phyloP scores from a whole-genome alignment of 352 stramenopile species.

The Peronospora farinosa region DNA sequence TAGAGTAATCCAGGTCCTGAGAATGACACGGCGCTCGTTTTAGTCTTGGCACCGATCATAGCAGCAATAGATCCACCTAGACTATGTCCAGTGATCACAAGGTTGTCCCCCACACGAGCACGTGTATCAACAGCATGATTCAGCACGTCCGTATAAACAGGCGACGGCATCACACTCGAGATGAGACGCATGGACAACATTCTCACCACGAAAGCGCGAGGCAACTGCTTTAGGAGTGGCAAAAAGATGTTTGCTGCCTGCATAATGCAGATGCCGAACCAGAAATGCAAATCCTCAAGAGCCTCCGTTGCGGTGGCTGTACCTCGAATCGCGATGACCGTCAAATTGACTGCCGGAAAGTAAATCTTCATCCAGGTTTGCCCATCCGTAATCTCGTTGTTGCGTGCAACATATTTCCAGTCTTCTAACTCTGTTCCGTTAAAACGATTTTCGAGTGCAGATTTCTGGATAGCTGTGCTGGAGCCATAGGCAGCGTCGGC shows the following conservation, averaged over 20 bases:
- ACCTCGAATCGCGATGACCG: conserved; percentile 70
- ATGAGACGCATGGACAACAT: conserved; percentile 76
- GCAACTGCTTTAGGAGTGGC: too few species aligned
- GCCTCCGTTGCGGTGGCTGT: conserved; percentile 73
- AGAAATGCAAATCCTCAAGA: conserved; percentile 81
- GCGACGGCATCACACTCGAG: conserved; percentile 48
- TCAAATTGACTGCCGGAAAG: conserved; percentile 74
- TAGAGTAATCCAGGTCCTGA: conserved; percentile 76
- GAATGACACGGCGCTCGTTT: conserved; percentile 76
- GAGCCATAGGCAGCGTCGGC: conserved; percentile 69
- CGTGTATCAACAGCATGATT: conserved; percentile 45
- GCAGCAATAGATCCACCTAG: conserved; percentile 78
- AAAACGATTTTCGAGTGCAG: conserved; percentile 61
- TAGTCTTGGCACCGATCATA: conserved; percentile 79
- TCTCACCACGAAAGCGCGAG: conserved; percentile 55
- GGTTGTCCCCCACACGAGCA: conserved; percentile 39
- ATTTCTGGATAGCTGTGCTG: conserved; percentile 55
- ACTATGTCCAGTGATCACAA: conserved; percentile 76
- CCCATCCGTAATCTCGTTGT: conserved; percentile 62
- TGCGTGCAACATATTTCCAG: conserved; percentile 68
- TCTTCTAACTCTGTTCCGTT: conserved; percentile 62
- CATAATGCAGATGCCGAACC: conserved; percentile 85
- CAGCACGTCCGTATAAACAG: conserved; percentile 52
- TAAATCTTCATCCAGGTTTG: conserved; percentile 81
- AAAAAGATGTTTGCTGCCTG: too few species aligned